phyloP scores from a whole-genome alignment of 1,284 basidiomycete species.

The Amylostereum areolatum region DNA sequence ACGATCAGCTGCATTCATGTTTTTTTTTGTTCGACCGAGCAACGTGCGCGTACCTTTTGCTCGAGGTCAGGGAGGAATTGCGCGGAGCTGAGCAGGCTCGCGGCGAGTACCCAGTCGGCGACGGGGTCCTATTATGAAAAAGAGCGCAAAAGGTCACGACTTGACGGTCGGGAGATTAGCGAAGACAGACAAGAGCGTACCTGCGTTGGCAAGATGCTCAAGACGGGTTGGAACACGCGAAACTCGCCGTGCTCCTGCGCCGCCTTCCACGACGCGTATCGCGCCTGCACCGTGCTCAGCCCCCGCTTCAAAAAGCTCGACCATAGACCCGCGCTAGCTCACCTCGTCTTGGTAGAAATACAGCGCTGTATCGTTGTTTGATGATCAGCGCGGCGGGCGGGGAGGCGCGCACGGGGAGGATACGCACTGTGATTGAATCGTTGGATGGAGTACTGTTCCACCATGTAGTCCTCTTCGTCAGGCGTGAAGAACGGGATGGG shows the following conservation, averaged over 20 bases:
- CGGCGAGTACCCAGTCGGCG: conserved; percentile 47
- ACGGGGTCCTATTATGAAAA: conserved; percentile 48
- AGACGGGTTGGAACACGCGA: conserved; percentile 36
- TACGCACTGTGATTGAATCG: conserved; percentile 56
- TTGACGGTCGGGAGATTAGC: not conserved
- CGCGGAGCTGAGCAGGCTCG: conserved; percentile 35
- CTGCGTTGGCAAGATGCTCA: conserved; percentile 49
- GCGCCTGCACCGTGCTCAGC: not conserved
- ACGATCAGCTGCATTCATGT: conserved; percentile 6
- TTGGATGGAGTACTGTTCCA: conserved; percentile 50
- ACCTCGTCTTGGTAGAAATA: conserved; percentile 37
- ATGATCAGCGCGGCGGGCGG: not conserved
- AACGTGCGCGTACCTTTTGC: conserved; percentile 34
- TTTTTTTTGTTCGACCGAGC: conserved; percentile 1
- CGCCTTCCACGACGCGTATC: conserved; percentile 16
- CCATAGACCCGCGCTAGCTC: no score
- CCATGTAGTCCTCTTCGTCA: conserved; percentile 62
- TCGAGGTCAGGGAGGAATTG: conserved; percentile 46
- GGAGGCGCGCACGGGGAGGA: not conserved
- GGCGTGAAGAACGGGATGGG: conserved; percentile 50
- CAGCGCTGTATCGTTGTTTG: conserved; percentile 30
- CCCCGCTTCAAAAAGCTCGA: no score
- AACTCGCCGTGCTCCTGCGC: conserved; percentile 18
- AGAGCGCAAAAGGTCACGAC: not conserved
- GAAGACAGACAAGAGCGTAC: conserved; percentile 23